Conservation (phyloP, 768 basidiomycete species). For the Hysterangium stoloniferum region DNA sequence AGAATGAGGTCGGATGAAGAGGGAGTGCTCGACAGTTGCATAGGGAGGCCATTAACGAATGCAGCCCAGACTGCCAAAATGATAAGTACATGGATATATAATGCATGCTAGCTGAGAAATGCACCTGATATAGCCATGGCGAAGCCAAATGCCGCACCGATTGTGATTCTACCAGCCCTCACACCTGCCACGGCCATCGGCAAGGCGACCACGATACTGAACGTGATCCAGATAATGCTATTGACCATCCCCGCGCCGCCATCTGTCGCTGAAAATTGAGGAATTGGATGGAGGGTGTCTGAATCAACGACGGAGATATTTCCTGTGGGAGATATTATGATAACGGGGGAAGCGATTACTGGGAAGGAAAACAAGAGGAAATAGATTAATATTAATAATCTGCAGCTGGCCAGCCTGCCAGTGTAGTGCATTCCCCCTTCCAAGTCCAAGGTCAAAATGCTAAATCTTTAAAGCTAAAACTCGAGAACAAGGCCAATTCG, state of each 20-base stretch:
- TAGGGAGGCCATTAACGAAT: slow-evolving; percentile 45
- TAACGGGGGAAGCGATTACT: too few relatives aligned
- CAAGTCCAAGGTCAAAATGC: too few relatives aligned
- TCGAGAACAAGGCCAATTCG: not conserved
- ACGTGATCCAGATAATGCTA: slow-evolving; percentile 52
- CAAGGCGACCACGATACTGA: slow-evolving; percentile 41
- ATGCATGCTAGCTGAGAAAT: slow-evolving; percentile 9
- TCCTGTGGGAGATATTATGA: too few relatives aligned
- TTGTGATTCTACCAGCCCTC: slow-evolving; percentile 48
- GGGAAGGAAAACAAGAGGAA: too few relatives aligned
- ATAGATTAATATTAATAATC: too few relatives aligned
- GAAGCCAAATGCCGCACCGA: slow-evolving; percentile 47
- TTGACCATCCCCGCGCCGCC: slow-evolving; percentile 43
- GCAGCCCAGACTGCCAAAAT: slow-evolving; percentile 48
- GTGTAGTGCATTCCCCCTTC: too few relatives aligned
- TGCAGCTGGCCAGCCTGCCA: too few relatives aligned
- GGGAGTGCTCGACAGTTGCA: slow-evolving; percentile 27
- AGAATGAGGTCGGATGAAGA: slow-evolving; percentile 42
- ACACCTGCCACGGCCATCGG: slow-evolving; percentile 52
- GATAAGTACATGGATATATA: slow-evolving; percentile 27
- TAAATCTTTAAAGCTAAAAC: too few relatives aligned
- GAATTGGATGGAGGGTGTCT: slow-evolving; percentile 32
- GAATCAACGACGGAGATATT: slow-evolving; percentile 38
- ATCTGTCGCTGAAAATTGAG: slow-evolving; percentile 52
- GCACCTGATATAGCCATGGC: slow-evolving; percentile 29